Evolutionary conservation across 257 asterid species (phyloP).

Genomic region (Jaltomata sinuosa): DNA sequence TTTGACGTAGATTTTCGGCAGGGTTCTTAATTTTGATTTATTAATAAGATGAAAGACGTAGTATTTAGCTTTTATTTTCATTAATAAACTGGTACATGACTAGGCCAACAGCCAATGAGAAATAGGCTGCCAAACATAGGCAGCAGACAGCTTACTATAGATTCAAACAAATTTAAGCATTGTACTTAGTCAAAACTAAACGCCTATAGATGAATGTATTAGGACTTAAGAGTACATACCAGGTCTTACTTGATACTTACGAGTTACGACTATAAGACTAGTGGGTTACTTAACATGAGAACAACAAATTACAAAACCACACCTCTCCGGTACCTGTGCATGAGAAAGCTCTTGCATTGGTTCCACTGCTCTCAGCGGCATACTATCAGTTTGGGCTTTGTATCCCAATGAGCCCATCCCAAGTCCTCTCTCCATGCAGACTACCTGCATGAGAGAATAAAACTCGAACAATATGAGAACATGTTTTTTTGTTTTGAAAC

Average conservation of each 20-base stretch:
- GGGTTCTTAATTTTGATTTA: neutral
- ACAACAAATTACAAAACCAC: neutral
- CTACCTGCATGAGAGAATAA: slow-evolving; percentile 48
- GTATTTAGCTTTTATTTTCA: neutral
- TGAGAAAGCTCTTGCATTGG: slow-evolving; percentile 35
- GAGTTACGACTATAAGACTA: neutral
- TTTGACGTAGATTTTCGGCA: neutral
- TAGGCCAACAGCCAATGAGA: neutral
- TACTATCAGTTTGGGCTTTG: slow-evolving; percentile 40
- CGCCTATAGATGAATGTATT: neutral
- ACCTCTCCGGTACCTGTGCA: slow-evolving; percentile 35
- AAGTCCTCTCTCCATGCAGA: slow-evolving; percentile 94
- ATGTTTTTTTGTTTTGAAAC: too few relatives aligned
- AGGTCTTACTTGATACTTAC: neutral
- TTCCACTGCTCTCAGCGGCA: slow-evolving; percentile 23
- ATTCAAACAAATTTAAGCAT: neutral
- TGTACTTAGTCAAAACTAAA: neutral
- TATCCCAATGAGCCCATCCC: slow-evolving; percentile 69
- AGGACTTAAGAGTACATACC: neutral
- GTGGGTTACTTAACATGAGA: neutral
- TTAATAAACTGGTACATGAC: neutral
- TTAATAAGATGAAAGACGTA: neutral
- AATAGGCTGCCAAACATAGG: neutral
- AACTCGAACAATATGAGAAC: slow-evolving; percentile 4
- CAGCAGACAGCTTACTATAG: neutral